Base-by-base conservation (phyloP, 2,329 filamentous ascomycete genomes). In the Albifimbria verrucaria region DNA sequence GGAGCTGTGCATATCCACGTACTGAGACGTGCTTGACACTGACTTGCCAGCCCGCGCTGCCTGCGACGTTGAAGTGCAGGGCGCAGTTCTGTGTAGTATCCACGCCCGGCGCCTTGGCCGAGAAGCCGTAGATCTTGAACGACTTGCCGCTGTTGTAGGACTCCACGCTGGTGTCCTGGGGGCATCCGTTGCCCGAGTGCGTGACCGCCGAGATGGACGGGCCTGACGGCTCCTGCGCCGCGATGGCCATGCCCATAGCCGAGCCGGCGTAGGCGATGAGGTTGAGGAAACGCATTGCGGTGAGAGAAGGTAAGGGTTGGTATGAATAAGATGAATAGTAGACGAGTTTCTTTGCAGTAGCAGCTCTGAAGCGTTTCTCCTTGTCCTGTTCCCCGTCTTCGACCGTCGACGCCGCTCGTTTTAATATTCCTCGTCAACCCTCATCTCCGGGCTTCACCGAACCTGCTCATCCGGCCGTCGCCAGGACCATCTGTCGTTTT, bases 81-180 rank as follows among this genome's bases (percentile, higher is more conserved):
- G 45, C 45, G 24, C 45, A 48, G 45, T 48, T 48, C 45, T 48
- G 45, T 10, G 45, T 48, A 22, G 24, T 32, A 24, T 48, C 45
- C 21, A 24, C 15, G 22, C 45, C 45, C 22, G 45, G 45, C 17
- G 23, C 45, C 15, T 24, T 22, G 15, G 45, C 23, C 12, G 45
- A 48, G 24, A 48, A 48, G 45, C 24, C 45, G 23, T 48, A 24
- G 23, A 48, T 26, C 45, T 32, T 26, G 45, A 25, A 48, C 12
- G 22, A 12, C 23, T 21, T 15, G 12, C 45, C 45, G 45, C 45
- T 24, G 45, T 48, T 24, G 23, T n/a, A 18, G 6, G 18, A 15
- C 23, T 48, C 45, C 11, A 48, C 45, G 11, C 11, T 6, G 15
- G 23, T 26, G 23, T 48, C 45, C 24, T 48, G 45, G 6, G 45